These are phyloP conservation scores for Grosmannia serpens DNA, from an alignment of 2,329 filamentous ascomycete species.

Conservation along the genomic window DNA sequence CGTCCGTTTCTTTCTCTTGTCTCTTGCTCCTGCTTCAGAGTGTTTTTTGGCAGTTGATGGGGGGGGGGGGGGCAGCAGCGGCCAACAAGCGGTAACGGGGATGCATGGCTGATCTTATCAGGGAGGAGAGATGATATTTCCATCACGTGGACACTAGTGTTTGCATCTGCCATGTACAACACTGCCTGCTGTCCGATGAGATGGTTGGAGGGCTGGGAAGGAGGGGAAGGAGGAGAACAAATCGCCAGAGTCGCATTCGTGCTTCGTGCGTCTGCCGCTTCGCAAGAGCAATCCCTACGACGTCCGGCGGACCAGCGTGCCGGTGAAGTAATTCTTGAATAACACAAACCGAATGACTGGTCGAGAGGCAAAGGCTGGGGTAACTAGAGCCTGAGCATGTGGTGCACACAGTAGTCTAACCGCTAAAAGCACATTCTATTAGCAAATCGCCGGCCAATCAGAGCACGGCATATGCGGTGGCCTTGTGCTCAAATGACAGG, in stretches of 20 bases:
- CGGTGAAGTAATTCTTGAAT: slow-evolving; percentile 10
- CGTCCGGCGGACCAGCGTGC: not conserved
- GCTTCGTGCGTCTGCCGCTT: not conserved
- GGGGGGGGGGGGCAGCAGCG: not conserved
- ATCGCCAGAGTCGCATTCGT: not conserved
- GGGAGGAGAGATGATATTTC: not conserved
- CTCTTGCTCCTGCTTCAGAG: not conserved
- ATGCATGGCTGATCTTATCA: not conserved
- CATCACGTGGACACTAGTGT: no score
- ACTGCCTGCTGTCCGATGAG: not conserved
- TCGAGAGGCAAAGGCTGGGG: not conserved
- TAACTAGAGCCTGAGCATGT: not conserved
- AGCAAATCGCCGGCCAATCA: slow-evolving; percentile 12
- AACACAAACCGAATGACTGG: slow-evolving; percentile 13
- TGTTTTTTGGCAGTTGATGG: not conserved
- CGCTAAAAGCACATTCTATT: slow-evolving; percentile 6
- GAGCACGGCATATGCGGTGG: not conserved
- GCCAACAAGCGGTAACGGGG: not conserved
- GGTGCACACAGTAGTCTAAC: not conserved
- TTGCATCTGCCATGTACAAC: not conserved
- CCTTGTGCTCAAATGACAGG: slow-evolving; percentile 7
- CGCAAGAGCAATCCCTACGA: not conserved
- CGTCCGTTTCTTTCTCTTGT: not conserved
- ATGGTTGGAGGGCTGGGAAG: not conserved
- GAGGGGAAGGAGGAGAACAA: not conserved